phyloP scores from a whole-genome alignment of 176 grass and related monocot species.

The Triticum turgidum region DNA sequence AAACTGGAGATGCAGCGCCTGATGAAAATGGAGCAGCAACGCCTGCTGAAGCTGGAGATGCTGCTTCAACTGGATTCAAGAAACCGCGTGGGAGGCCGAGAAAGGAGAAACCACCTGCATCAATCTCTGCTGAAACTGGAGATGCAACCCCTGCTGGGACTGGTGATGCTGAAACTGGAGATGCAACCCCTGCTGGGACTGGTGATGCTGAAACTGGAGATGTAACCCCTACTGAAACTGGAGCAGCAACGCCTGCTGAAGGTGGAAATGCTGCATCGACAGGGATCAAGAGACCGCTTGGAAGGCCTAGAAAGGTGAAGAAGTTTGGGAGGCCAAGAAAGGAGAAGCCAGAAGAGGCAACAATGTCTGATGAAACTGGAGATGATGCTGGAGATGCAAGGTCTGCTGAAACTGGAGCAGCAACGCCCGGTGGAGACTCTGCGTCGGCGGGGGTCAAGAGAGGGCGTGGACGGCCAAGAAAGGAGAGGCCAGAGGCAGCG shows the following conservation, averaged over 20 bases:
- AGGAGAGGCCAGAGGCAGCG: neutral
- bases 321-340: constrained; percentile 14
- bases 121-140: neutral
- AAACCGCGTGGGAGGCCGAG: constrained; percentile 18
- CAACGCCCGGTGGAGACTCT: no score
- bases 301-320: neutral
- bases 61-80: neutral
- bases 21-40: no score
- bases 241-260: neutral
- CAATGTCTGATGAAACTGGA: neutral
- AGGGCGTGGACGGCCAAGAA: constrained; percentile 22
- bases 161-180: neutral
- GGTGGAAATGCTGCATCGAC: neutral
- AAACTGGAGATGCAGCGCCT: constrained; percentile 13
- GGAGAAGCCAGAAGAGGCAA: neutral
- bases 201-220: no score
- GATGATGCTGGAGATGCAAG: no score
- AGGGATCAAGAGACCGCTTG: constrained; percentile 16
- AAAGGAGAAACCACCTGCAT: neutral
- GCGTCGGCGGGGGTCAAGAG: neutral
- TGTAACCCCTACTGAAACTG: neutral
- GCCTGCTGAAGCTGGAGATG: neutral
- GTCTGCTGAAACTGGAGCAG: no score
- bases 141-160: no score
- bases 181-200: neutral